Conservation (phyloP, 176 grass and related monocot species). For the Triticum timopheevii region DNA sequence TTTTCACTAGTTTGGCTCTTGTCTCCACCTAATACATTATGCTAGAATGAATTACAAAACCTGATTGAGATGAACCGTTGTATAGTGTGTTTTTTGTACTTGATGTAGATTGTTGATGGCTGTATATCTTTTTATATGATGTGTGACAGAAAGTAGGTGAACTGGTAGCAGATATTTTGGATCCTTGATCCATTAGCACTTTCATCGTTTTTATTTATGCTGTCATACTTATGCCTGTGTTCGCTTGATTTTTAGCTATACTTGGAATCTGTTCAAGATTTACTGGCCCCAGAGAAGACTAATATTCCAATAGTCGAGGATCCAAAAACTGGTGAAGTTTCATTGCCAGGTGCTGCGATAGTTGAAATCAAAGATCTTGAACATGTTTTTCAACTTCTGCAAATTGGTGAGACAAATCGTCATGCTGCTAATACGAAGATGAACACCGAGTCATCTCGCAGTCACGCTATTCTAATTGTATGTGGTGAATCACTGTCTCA, state of each 20-base stretch:
- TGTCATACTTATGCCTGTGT: slow-evolving; percentile 31
- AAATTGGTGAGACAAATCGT: slow-evolving; percentile 87
- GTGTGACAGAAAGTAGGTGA: background rate
- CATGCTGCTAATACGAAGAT: slow-evolving; percentile 97
- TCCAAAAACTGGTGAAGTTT: slow-evolving; percentile 83
- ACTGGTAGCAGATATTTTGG: background rate
- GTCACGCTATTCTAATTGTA: slow-evolving; percentile 92
- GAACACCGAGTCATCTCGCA: slow-evolving; percentile 98
- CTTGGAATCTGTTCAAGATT: slow-evolving; percentile 91
- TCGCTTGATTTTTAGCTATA: slow-evolving; percentile 70
- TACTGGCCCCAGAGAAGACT: slow-evolving; percentile 80
- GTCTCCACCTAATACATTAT: background rate
- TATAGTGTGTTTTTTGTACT: background rate
- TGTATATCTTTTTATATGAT: background rate
- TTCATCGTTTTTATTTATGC: background rate
- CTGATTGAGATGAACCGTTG: background rate
- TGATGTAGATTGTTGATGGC: background rate
- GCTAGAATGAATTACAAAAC: background rate
- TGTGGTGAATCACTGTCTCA: slow-evolving; percentile 17
- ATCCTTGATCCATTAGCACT: background rate
- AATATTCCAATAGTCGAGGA: slow-evolving; percentile 93
- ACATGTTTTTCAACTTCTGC: slow-evolving; percentile 71
- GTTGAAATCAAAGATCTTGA: slow-evolving; percentile 84
- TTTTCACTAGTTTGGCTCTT: slow-evolving; percentile 20
- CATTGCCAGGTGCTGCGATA: slow-evolving; percentile 68